Evolutionary conservation across 2,329 filamentous ascomycete genomes (phyloP).

Genomic region (Coniella lustricola): DNA sequence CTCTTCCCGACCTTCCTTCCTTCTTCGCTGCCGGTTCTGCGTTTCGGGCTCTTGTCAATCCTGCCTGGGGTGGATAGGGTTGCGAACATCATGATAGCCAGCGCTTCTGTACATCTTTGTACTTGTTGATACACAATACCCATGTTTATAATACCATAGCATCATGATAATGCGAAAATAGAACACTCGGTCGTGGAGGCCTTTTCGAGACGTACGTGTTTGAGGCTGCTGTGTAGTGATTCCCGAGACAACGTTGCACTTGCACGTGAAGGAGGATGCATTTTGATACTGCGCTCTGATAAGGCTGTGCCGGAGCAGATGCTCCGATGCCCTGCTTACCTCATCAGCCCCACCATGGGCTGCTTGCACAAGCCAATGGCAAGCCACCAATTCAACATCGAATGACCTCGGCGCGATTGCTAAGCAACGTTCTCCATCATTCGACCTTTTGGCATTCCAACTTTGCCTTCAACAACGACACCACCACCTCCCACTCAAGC

Average conservation of each 20-base stretch:
- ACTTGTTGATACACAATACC: background rate
- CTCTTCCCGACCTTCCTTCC: too few species aligned
- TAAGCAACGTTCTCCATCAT: background rate
- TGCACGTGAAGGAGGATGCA: too few species aligned
- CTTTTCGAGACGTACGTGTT: too few species aligned
- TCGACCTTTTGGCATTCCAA: background rate
- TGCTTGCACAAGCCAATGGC: slow-evolving; percentile 1
- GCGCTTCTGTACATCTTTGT: background rate
- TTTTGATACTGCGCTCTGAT: too few species aligned
- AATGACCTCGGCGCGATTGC: background rate
- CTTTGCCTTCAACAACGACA: background rate
- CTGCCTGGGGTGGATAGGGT: too few species aligned
- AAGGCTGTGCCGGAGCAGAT: background rate
- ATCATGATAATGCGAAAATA: too few species aligned
- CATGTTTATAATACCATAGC: background rate
- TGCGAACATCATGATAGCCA: too few species aligned
- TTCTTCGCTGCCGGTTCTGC: too few species aligned
- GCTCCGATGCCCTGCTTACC: slow-evolving; percentile 4
- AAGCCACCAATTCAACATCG: slow-evolving; percentile 7
- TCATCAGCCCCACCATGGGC: background rate
- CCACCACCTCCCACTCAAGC: too few species aligned
- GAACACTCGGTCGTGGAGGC: too few species aligned
- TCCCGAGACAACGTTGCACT: too few species aligned
- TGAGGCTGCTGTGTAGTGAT: too few species aligned
- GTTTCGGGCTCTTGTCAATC: background rate